Evolutionary conservation across 176 grass and related monocot genomes (phyloP).

Genomic region (Typha latifolia): DNA sequence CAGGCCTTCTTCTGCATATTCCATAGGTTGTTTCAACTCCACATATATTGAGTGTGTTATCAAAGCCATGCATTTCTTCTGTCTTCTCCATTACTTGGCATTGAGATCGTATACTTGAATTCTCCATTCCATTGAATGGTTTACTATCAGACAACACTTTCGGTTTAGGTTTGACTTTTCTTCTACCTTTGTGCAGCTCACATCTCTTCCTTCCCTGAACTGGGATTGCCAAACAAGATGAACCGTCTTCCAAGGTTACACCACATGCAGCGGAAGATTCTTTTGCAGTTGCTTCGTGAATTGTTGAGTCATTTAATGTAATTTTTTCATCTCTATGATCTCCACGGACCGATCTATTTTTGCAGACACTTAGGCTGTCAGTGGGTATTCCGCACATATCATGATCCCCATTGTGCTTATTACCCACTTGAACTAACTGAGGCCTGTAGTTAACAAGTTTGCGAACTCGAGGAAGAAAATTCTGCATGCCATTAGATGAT

Average conservation of each 20-base stretch:
- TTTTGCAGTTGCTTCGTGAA: conserved; percentile 9
- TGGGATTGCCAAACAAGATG: conserved; percentile 43
- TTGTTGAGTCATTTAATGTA: conserved; percentile 15
- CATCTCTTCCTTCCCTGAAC: conserved; percentile 77
- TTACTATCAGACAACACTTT: not conserved
- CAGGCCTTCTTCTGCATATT: conserved; percentile 10
- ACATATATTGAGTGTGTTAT: conserved; percentile 3
- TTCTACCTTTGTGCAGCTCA: conserved; percentile 75
- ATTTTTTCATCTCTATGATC: conserved; percentile 45
- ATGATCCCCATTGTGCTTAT: conserved; percentile 4
- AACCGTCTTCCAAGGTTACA: conserved; percentile 41
- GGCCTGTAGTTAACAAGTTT: conserved; percentile 46
- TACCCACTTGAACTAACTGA: conserved; percentile 29
- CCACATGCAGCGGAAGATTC: conserved; percentile 39
- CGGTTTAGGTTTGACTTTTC: conserved; percentile 15
- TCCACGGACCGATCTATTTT: conserved; percentile 29
- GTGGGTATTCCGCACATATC: conserved; percentile 20
- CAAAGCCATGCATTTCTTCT: not conserved
- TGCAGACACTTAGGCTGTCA: conserved; percentile 12
- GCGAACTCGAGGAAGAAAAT: conserved; percentile 49
- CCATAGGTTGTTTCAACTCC: conserved; percentile 5
- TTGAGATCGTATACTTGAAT: not conserved
- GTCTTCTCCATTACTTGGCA: not conserved
- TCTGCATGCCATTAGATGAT: conserved; percentile 21
- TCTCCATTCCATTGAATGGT: not conserved